Evolutionary conservation across 768 basidiomycete genomes (phyloP).

Genomic region (Rhodotorula taiwanensis): DNA sequence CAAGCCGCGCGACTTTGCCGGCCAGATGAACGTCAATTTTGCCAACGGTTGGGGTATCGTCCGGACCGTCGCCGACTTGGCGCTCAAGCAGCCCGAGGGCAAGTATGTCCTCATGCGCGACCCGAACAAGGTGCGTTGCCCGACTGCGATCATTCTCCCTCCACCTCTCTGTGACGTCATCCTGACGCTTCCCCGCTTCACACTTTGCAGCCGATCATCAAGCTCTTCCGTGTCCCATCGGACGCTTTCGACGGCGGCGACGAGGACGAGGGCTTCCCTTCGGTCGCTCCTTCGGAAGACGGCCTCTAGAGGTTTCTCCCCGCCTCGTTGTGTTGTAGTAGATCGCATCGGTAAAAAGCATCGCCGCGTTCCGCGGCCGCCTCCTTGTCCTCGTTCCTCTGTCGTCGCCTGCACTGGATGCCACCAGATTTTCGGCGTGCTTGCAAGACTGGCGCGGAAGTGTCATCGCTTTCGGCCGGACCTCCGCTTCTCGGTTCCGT

Average conservation of each 20-base stretch:
- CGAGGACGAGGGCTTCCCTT: slow-evolving; percentile 44
- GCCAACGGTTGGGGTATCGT: slow-evolving; percentile 99
- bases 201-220: slow-evolving; percentile 69
- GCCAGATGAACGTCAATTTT: slow-evolving; percentile 88
- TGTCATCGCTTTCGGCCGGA: too few relatives aligned
- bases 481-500: too few relatives aligned
- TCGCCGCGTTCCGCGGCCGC: too few relatives aligned
- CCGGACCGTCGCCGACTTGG: slow-evolving; percentile 84
- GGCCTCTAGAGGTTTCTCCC: slow-evolving; percentile 4
- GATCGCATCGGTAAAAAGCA: background rate
- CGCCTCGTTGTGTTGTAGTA: background rate
- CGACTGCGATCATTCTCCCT: background rate
- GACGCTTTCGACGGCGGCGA: slow-evolving; percentile 82
- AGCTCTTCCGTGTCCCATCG: slow-evolving; percentile 84
- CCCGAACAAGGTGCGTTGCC: slow-evolving; percentile 60
- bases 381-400: too few relatives aligned
- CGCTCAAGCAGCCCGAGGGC: slow-evolving; percentile 94
- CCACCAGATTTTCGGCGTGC: too few relatives aligned
- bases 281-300: slow-evolving; percentile 12
- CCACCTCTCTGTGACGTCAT: too few relatives aligned
- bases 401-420: too few relatives aligned
- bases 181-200: background rate
- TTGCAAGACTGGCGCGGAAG: too few relatives aligned
- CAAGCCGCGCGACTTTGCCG: slow-evolving; percentile 89
- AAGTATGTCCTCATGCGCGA: slow-evolving; percentile 97